Percentiles rank a stretch among this genome's conserved stretches.
These are phyloP conservation scores for Capronia epimyces DNA, from an alignment of 2,329 filamentous ascomycete species.

Conservation along the genomic window DNA sequence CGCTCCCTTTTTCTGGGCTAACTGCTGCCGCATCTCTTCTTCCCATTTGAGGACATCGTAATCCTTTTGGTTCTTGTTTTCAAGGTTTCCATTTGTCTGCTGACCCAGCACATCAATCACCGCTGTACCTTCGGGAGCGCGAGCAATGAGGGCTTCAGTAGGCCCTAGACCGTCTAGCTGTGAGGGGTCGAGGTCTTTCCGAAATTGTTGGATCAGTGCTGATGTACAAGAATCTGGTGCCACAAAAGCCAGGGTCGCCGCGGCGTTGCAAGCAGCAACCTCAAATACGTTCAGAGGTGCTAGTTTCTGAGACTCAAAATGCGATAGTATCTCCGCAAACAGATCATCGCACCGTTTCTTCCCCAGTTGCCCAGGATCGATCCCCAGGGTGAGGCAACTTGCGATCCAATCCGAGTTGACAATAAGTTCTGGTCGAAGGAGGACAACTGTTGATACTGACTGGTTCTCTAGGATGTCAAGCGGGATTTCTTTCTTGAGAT, in stretches of 20 bases:
- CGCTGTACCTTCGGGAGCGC: slow-evolving; percentile 78
- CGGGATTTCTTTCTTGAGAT: slow-evolving; percentile 37
- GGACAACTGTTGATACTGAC: slow-evolving; percentile 68
- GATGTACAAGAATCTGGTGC: slow-evolving; percentile 77
- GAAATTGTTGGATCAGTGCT: slow-evolving; percentile 67
- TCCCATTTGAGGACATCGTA: slow-evolving; percentile 98
- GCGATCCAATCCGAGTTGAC: slow-evolving; percentile 83
- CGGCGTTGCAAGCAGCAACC: slow-evolving; percentile 72
- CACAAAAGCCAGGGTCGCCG: slow-evolving; percentile 88
- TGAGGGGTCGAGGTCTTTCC: slow-evolving; percentile 63
- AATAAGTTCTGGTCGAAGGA: slow-evolving; percentile 72
- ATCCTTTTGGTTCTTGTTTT: slow-evolving; percentile 88
- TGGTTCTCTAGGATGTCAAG: slow-evolving; percentile 58
- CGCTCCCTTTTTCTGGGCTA: slow-evolving; percentile 84
- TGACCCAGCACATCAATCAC: slow-evolving; percentile 89
- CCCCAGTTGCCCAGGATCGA: slow-evolving; percentile 77
- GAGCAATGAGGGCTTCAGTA: slow-evolving; percentile 86
- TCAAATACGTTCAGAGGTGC: slow-evolving; percentile 46
- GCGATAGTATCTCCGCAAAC: slow-evolving; percentile 50
- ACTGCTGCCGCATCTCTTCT: slow-evolving; percentile 75
- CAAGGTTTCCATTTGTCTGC: slow-evolving; percentile 62
- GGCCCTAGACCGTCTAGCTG: slow-evolving; percentile 70
- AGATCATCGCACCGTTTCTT: slow-evolving; percentile 58
- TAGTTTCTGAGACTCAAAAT: slow-evolving; percentile 20
- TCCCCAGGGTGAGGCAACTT: slow-evolving; percentile 68